Evolutionary conservation across 768 basidiomycete genomes (phyloP), one percentile per base, ranked within the genome.

Genomic region (Auriculariales sp.): DNA sequence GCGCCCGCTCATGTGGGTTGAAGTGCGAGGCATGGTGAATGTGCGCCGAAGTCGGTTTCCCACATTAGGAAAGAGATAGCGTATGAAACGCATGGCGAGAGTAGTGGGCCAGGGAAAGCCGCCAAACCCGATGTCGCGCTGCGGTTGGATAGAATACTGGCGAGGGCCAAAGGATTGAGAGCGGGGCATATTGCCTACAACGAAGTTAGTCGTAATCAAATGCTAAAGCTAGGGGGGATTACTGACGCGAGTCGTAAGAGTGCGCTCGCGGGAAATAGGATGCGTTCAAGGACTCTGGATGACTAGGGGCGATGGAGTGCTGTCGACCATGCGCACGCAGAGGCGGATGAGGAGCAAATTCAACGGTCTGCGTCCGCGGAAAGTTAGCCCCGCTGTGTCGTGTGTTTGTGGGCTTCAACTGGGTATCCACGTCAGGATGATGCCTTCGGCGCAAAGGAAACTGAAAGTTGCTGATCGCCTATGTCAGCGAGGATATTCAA

Each of bases 21-120:
- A 76, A 14, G 83, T 82, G 3, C 69, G 67, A 3, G 86, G 87
- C 15, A 93, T 74, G 1, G 90, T 93, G 31, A 91, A 54, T 0
- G 83, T 88, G 42, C 78, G 73, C 9, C 71, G 74, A 28, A 94
- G 62, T 33, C 66, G 74, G 42, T 68, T 72, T 34, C 75, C 66
- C 19, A 81, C 52, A 6, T 71, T 62, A 0, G 92, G 93, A 47
- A 92, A 86, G 28, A 81, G 61, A 24, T 66, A 66, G 9, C 65
- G 54, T 27, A 89, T 64, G 1, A 83, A 52, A 9, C 58, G 62
- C 3, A 66, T 72, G 11, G 80, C 50, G 15, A 68, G 50, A 22
- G 61, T 52, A 50, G 61, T 36, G 7, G 65, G 59, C 47, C 63
- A 61, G 17, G 70, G 63, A 58, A 69, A 67, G 7, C 68, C 64